Evolutionary conservation across 495 filamentous ascomycete genomes (phyloP).

Genomic region (Lasiosphaeriaceae sp.): DNA sequence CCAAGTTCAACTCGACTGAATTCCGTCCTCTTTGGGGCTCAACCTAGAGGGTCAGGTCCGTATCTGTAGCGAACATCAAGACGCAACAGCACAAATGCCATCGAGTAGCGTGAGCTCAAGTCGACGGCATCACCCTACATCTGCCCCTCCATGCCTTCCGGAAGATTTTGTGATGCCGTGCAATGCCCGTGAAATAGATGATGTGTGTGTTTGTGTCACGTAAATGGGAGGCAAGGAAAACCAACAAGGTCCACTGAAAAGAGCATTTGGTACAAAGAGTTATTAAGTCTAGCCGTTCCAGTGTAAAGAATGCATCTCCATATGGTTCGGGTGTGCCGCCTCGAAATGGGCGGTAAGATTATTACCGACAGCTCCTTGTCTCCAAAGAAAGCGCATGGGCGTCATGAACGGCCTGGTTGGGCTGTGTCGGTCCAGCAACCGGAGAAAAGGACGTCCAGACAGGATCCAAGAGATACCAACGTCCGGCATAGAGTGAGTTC

Average conservation of each 20-base stretch:
- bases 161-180: background rate
- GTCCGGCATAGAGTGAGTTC: slow-evolving; percentile 2
- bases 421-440: background rate
- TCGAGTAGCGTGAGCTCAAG: no score
- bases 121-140: background rate
- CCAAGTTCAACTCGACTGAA: slow-evolving; percentile 10
- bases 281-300: slow-evolving; percentile 35
- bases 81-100: background rate
- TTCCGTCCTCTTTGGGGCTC: background rate
- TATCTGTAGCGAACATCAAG: background rate
- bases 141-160: background rate
- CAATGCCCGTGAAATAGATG: background rate
- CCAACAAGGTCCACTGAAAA: slow-evolving; percentile 2
- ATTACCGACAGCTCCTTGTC: slow-evolving; percentile 16
- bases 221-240: background rate
- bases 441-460: slow-evolving; percentile 5
- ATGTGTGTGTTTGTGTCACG: background rate
- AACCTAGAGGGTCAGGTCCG: background rate
- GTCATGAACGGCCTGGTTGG: background rate
- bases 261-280: slow-evolving; percentile 20
- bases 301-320: slow-evolving; percentile 23
- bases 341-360: slow-evolving; percentile 13
- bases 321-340: slow-evolving; percentile 12
- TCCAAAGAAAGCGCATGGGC: slow-evolving; percentile 15
- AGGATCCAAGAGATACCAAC: slow-evolving; percentile 3